phyloP scores from a whole-genome alignment of 2,329 filamentous ascomycete species.

The Cladosporium sp. region DNA sequence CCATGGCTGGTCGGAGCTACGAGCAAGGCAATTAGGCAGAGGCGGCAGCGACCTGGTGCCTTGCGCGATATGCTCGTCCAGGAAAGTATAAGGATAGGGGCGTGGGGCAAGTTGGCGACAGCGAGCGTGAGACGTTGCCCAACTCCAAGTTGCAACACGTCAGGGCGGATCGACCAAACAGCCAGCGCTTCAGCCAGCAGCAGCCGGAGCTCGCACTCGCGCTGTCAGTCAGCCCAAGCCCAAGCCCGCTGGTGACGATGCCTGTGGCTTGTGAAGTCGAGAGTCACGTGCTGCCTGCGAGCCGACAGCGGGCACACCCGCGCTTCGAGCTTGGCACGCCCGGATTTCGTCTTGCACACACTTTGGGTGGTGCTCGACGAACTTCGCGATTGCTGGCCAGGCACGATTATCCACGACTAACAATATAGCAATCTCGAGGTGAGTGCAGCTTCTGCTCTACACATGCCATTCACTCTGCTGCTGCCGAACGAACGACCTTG shows the following conservation, averaged over 20 bases:
- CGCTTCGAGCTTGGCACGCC: too few relatives aligned
- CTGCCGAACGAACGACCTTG: not conserved
- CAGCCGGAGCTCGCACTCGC: too few relatives aligned
- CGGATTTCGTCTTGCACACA: too few relatives aligned
- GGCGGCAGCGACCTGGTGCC: constrained; percentile 1
- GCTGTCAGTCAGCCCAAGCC: too few relatives aligned
- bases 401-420: constrained; percentile 13
- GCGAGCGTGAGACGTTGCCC: not conserved
- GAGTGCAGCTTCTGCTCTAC: not conserved
- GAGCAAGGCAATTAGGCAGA: not conserved
- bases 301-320: not conserved
- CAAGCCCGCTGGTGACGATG: not conserved
- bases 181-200: not conserved
- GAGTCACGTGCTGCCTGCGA: too few relatives aligned
- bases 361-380: not conserved
- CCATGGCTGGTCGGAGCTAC: constrained; percentile 17
- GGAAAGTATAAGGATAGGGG: not conserved
- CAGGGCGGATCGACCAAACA: not conserved
- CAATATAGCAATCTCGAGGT: constrained; percentile 12
- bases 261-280: too few relatives aligned
- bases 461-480: not conserved
- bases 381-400: constrained; percentile 8
- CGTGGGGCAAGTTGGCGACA: not conserved
- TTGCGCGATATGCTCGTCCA: not conserved
- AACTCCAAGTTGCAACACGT: constrained; percentile 3